These are phyloP conservation scores for Rhizopogon roseolus DNA, from an alignment of 768 basidiomycete genomes.

Conservation along the genomic window DNA sequence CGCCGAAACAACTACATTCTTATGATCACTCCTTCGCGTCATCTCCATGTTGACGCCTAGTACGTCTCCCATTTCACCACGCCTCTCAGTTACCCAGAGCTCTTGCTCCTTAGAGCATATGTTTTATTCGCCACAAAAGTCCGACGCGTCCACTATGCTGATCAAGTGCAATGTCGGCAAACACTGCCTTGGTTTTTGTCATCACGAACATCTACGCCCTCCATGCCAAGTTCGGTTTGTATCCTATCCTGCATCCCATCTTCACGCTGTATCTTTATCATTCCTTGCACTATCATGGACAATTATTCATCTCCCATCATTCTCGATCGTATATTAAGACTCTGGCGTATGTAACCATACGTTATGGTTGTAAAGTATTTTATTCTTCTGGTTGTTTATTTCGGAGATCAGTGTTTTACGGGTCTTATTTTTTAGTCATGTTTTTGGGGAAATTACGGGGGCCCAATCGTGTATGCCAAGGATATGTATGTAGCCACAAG, in stretches of 20 bases:
- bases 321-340: constrained; percentile 13
- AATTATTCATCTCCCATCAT: constrained; percentile 2
- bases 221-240: constrained; percentile 23
- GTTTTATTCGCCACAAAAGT: not conserved
- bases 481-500: constrained; percentile 6
- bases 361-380: constrained; percentile 32
- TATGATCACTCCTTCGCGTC: not conserved
- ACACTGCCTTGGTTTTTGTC: not conserved
- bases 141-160: not conserved
- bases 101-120: not conserved
- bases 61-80: not conserved
- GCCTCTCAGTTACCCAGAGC: not conserved
- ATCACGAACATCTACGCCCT: constrained; percentile 20
- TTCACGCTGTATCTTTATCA: constrained; percentile 31
- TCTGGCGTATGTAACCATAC: constrained; percentile 29
- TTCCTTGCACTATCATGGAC: constrained; percentile 13
- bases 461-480: not conserved
- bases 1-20: not conserved
- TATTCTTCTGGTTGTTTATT: constrained; percentile 13
- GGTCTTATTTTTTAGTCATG: not conserved
- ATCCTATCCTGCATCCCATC: constrained; percentile 16
- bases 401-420: constrained; percentile 2
- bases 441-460: not conserved
- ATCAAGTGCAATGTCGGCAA: not conserved
- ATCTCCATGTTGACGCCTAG: not conserved